Evolutionary conservation across 176 grass and related monocot genomes (phyloP), one percentile per base, ranked within the genome.

Genomic region (Dactylis glomerata): DNA sequence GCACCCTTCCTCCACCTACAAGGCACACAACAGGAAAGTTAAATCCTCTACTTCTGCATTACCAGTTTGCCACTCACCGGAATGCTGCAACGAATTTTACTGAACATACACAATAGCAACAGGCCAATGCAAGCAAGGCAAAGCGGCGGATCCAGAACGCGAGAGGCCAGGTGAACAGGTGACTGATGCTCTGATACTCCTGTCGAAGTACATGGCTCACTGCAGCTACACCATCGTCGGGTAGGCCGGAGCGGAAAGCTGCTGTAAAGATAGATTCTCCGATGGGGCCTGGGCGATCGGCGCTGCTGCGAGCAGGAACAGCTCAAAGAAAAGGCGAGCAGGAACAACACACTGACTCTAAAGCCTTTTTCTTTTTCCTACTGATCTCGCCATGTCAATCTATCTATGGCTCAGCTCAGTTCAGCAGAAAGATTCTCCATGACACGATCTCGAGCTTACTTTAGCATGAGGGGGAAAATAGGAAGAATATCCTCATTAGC

Each of bases 1-100:
- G 82, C 93, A 96, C 47, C 93, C 90, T 82, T 99, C 97, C 65
- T 99, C 93, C 19, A 99, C 89, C 97, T 99, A 79, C 83, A 83
- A 54, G 23, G 11, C 42, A 50, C 50, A 46, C 14, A 67, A 55
- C 36, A 45, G 15, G 8, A 27, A 5, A 1, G 2, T 27, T 20
- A 15, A 17, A 77, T 23, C 34, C 65, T n/a, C 34, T 40, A 20
- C 34, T 40, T 40, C 16, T 22, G 32, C 7, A 2, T 9, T 67
- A 6, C 16, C 61, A 64, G 15, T 69, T 9, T 67, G 16, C 16
- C 61, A 64, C 30, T 69, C 10, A 41, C 20, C 66, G n/a, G n/a
- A n/a, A n/a, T n/a, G n/a, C n/a, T n/a, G n/a, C n/a, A 46, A 44
- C 68, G 13, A 73, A 73, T 23, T 73, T 32, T 6, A 50, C 26